These are phyloP conservation scores for Colletotrichum shisoi DNA, from an alignment of 2,329 filamentous ascomycete genomes.

Conservation along the genomic window DNA sequence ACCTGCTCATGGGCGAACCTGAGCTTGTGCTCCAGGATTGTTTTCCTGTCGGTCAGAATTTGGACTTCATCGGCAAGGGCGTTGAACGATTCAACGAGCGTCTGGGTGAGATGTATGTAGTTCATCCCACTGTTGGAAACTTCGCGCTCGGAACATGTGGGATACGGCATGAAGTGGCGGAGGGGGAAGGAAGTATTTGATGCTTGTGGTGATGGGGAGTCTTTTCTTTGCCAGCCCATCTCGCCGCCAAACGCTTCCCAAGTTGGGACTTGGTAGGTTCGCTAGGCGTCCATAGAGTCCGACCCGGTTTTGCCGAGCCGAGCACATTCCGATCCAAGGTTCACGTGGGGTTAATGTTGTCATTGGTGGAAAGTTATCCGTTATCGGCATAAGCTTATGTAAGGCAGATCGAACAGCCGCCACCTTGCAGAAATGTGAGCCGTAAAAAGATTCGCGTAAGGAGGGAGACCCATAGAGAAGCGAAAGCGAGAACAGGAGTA, in stretches of 20 bases:
- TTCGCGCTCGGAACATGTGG: conserved; percentile 37
- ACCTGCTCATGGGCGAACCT: conserved; percentile 73
- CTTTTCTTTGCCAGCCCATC: conserved; percentile 35
- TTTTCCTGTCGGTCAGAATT: conserved; percentile 68
- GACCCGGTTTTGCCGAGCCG: conserved; percentile 37
- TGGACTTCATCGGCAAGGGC: conserved; percentile 71
- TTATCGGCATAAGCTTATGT: conserved; percentile 31
- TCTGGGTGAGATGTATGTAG: conserved; percentile 59
- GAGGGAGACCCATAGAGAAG: not conserved
- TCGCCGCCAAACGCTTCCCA: conserved; percentile 32
- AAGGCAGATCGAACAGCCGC: conserved; percentile 9
- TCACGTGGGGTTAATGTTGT: conserved; percentile 33
- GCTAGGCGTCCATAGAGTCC: conserved; percentile 28
- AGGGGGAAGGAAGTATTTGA: conserved; percentile 24
- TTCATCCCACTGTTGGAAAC: conserved; percentile 51
- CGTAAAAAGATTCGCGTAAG: not conserved
- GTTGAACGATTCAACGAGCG: conserved; percentile 70
- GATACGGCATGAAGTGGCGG: conserved; percentile 35
- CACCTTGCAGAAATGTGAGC: conserved; percentile 22
- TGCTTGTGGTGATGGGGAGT: conserved; percentile 35
- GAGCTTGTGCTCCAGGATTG: conserved; percentile 71
- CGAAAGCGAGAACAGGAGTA: not conserved
- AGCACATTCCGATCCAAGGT: conserved; percentile 21
- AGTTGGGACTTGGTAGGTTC: conserved; percentile 21
- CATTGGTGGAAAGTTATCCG: conserved; percentile 30